These are phyloP conservation scores for Alternaria ventricosa DNA, from an alignment of 2,329 filamentous ascomycete species.

Conservation along the genomic window DNA sequence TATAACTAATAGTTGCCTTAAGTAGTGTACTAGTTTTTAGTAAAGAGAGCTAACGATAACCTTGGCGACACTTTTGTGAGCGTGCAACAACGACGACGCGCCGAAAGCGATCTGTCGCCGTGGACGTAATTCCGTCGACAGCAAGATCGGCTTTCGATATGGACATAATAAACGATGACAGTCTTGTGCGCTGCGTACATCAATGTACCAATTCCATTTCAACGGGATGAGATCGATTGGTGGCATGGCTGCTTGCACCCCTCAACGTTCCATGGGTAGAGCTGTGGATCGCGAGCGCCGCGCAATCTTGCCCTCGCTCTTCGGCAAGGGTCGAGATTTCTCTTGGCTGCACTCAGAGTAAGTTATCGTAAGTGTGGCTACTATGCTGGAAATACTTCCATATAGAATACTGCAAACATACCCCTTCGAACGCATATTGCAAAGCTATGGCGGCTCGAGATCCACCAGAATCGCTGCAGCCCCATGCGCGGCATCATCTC, in stretches of 20 bases:
- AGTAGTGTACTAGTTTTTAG: no score
- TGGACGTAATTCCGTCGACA: background rate
- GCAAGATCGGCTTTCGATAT: background rate
- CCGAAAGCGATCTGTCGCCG: background rate
- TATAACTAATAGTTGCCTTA: no score
- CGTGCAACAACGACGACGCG: background rate
- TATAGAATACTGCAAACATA: background rate
- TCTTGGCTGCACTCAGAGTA: background rate
- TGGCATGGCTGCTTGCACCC: background rate
- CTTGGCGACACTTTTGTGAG: background rate
- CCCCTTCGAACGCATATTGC: background rate
- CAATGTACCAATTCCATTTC: background rate
- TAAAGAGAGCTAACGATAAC: no score
- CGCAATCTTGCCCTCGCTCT: background rate
- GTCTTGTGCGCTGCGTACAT: background rate
- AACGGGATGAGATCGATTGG: background rate
- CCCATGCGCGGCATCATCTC: background rate
- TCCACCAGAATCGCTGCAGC: background rate
- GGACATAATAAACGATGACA: background rate
- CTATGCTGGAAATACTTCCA: background rate
- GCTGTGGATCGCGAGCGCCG: background rate
- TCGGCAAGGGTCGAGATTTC: background rate
- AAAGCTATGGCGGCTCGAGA: background rate
- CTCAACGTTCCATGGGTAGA: background rate
- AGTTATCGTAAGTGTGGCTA: background rate